phyloP scores from a whole-genome alignment of 177 flowering plant species.

The Vitis hybrid region DNA sequence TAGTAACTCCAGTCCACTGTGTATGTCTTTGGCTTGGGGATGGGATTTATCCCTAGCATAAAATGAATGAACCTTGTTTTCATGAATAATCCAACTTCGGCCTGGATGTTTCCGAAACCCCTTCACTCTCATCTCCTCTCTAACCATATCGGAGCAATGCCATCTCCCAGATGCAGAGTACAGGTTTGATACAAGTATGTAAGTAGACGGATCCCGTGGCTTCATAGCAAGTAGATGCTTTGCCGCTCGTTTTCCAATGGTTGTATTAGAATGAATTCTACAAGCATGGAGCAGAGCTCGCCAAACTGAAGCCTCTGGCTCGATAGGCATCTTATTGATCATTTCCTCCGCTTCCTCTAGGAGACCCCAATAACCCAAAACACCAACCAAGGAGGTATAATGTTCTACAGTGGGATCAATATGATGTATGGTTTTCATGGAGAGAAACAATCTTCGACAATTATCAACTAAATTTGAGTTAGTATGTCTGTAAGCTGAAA shows the following conservation, averaged over 20 bases:
- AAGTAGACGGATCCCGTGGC: slow-evolving; percentile 71
- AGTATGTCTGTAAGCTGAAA: slow-evolving; percentile 73
- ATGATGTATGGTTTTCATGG: slow-evolving; percentile 49
- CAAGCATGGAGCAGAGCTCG: slow-evolving; percentile 82
- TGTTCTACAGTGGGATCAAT: slow-evolving; percentile 72
- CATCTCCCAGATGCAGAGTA: slow-evolving; percentile 91
- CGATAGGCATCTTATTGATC: slow-evolving; percentile 56
- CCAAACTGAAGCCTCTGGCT: slow-evolving; percentile 67
- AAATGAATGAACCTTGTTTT: slow-evolving; percentile 65
- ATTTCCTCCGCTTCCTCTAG: slow-evolving; percentile 79
- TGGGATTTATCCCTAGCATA: slow-evolving; percentile 79
- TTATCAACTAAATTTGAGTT: slow-evolving; percentile 42
- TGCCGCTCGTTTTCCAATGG: slow-evolving; percentile 55
- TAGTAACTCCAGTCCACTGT: slow-evolving; percentile 69
- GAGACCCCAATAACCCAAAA: slow-evolving; percentile 68
- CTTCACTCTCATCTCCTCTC: slow-evolving; percentile 70
- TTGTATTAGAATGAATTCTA: slow-evolving; percentile 45
- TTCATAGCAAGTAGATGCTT: slow-evolving; percentile 59
- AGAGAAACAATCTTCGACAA: slow-evolving; percentile 59
- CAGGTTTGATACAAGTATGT: slow-evolving; percentile 69
- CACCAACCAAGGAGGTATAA: slow-evolving; percentile 70
- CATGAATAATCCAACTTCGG: slow-evolving; percentile 74
- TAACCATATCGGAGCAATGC: slow-evolving; percentile 69
- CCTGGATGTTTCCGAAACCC: slow-evolving; percentile 69
- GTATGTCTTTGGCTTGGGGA: slow-evolving; percentile 66